Percentiles rank a stretch among this genome's conserved stretches.
These are phyloP conservation scores for Dictyostelium brefeldianum DNA, from an alignment of 78 protist species.

Conservation along the genomic window DNA sequence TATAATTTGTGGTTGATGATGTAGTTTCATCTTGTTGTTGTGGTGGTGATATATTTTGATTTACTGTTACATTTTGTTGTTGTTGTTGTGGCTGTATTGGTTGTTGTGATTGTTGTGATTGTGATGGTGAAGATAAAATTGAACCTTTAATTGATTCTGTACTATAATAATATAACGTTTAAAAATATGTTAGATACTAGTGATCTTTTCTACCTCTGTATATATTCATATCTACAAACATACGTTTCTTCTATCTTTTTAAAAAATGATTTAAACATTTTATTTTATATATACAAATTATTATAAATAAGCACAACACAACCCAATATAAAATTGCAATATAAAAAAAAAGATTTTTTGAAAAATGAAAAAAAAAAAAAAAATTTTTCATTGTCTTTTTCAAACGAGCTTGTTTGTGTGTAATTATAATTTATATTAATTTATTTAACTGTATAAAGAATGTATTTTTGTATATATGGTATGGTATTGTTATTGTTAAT, in stretches of 20 bases:
- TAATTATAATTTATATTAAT: no score
- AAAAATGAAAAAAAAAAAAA: background rate
- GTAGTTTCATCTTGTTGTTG: background rate
- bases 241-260: slow-evolving; percentile 70
- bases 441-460: no score
- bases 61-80: background rate
- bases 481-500: no score
- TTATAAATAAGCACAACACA: no score
- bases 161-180: background rate
- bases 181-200: no score
- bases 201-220: no score
- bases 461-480: no score
- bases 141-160: slow-evolving; percentile 51
- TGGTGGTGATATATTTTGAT: slow-evolving; percentile 1
- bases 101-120: background rate
- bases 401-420: no score
- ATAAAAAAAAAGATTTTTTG: background rate
- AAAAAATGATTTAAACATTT: slow-evolving; percentile 63
- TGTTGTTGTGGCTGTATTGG: background rate
- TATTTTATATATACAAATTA: background rate
- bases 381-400: background rate
- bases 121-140: background rate
- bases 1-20: slow-evolving; percentile 13
- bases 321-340: background rate
- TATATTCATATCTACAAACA: background rate